These are phyloP conservation scores for Erythrophleum ivorense DNA, from an alignment of 331 rosid genomes.

Conservation along the genomic window DNA sequence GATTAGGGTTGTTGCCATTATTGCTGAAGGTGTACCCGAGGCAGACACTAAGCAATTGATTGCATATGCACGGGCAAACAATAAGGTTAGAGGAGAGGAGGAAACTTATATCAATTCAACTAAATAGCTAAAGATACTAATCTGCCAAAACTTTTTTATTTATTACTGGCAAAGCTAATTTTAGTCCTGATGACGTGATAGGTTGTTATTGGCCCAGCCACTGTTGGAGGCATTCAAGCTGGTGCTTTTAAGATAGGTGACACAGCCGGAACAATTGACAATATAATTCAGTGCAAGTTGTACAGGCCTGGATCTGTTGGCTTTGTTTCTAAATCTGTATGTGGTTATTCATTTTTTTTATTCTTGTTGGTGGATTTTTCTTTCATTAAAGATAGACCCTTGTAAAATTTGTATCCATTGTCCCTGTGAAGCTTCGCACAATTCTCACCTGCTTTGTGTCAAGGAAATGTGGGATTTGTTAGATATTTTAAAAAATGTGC, in stretches of 20 bases:
- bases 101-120: constrained; percentile 25
- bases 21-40: constrained; percentile 98
- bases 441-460: constrained; percentile 5
- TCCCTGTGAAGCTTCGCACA: background rate
- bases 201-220: constrained; percentile 96
- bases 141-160: constrained; percentile 17
- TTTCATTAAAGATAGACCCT: background rate
- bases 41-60: constrained; percentile 83
- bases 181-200: constrained; percentile 43
- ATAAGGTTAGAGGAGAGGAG: constrained; percentile 61
- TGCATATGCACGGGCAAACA: constrained; percentile 81
- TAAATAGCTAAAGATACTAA: constrained; percentile 25
- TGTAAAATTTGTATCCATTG: background rate
- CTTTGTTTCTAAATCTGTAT: constrained; percentile 93
- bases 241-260: constrained; percentile 96
- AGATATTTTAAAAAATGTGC: too few relatives aligned
- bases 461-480: background rate
- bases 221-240: constrained; percentile 98
- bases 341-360: constrained; percentile 45
- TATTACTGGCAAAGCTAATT: constrained; percentile 22
- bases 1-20: constrained; percentile 85
- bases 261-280: constrained; percentile 95
- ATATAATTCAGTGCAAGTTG: constrained; percentile 84
- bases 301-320: constrained; percentile 98
- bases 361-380: constrained; percentile 19